phyloP scores from a whole-genome alignment of 306 rosid species.

The Lablab purpureus region DNA sequence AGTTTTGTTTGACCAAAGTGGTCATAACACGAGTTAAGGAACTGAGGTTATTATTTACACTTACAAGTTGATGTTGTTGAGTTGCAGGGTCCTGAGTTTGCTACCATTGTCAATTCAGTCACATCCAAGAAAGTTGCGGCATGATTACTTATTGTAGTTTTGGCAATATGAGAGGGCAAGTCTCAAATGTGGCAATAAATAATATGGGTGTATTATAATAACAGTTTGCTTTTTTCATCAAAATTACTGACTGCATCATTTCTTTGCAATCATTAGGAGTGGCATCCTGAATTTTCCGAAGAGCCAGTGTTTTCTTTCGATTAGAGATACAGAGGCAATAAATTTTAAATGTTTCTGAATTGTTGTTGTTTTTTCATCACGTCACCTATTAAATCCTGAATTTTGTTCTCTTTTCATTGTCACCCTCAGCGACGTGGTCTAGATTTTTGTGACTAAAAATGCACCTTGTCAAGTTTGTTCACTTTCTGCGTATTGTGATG shows the following conservation, averaged over 20 bases:
- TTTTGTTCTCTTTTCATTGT: background rate
- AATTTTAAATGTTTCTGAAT: slow-evolving; percentile 45
- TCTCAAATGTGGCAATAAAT: slow-evolving; percentile 36
- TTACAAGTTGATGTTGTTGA: slow-evolving; percentile 43
- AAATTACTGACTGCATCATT: slow-evolving; percentile 30
- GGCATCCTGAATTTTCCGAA: slow-evolving; percentile 49
- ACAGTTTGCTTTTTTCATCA: slow-evolving; percentile 31
- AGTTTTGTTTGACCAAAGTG: background rate
- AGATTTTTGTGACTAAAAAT: background rate
- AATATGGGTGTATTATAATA: slow-evolving; percentile 39
- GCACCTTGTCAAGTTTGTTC: background rate
- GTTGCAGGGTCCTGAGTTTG: slow-evolving; percentile 92
- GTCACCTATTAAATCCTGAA: background rate
- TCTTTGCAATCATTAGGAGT: slow-evolving; percentile 38
- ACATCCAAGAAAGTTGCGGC: slow-evolving; percentile 95
- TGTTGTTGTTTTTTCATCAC: slow-evolving; percentile 22
- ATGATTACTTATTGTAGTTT: slow-evolving; percentile 54
- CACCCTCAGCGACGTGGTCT: background rate
- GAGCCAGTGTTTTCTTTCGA: slow-evolving; percentile 46
- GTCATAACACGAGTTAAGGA: background rate
- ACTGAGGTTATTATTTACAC: slow-evolving; percentile 1
- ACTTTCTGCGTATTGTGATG: background rate
- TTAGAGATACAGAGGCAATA: slow-evolving; percentile 50
- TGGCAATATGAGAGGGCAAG: slow-evolving; percentile 44
- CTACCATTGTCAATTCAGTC: slow-evolving; percentile 82